Base-by-base conservation (phyloP, 805 yeast genomes). In the Candida adriatica region DNA sequence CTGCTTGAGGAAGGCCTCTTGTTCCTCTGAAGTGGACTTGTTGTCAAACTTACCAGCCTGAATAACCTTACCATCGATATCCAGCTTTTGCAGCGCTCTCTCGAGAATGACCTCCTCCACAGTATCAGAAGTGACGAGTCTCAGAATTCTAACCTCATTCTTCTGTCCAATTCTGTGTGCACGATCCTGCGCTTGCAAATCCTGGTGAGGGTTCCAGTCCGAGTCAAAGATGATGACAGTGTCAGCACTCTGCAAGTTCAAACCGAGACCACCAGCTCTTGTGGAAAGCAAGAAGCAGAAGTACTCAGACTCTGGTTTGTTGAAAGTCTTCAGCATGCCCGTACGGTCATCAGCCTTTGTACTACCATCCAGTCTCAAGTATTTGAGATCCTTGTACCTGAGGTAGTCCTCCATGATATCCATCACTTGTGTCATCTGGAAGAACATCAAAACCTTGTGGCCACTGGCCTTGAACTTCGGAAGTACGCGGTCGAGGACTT, bases 201-300 rank as follows among this genome's bases (percentile, higher is more conserved):
- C 94, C 58, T 83, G 94, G 61, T 83, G 94, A 7, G 94, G 94
- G 52, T 83, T 83, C 94, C 94, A 83, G 61, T 83, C 94, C 11
- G 90, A 80, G 55, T 83, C 94, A 53, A 82, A 83, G 42, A 83
- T 83, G 41, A 83, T 75, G 36, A 83, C 94, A 0, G 94, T 83
- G 53, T 83, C 94, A 4, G 94, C 94, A 17, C 88, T 80, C 61
- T 83, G 94, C 55, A 83, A 72, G 57, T 83, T 83, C 49, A 83
- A 68, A 51, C 94, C 94, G 48, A 83, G 70, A 43, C 94, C 94
- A 69, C 94, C 94, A 32, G 94, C 94, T 66, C 94, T 76, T 0
- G 94, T 83, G 1, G 90, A 80, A 37, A 83, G 61, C 38, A 83
- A 61, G 64, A 83, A 83, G 43, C 84, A 78, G 58, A 83, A 83